These are phyloP conservation scores for Phaeoacremonium minimum DNA, from an alignment of 2,329 filamentous ascomycete genomes.

Conservation along the genomic window DNA sequence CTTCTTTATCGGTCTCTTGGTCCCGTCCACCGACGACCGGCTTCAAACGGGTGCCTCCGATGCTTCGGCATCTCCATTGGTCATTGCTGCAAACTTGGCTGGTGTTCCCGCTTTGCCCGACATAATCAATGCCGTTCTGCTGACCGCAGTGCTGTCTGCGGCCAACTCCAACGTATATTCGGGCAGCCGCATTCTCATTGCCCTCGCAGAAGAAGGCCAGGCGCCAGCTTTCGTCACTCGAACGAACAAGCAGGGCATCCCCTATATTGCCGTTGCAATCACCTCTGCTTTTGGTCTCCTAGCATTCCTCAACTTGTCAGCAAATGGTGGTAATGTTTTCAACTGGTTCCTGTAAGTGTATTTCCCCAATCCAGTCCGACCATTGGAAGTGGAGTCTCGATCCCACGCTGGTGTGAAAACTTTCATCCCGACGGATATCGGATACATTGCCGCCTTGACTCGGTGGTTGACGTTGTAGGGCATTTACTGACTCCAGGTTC, in stretches of 20 bases:
- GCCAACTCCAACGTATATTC: slow-evolving; percentile 77
- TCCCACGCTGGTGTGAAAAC: too few relatives aligned
- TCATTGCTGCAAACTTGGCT: slow-evolving; percentile 55
- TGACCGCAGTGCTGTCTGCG: slow-evolving; percentile 74
- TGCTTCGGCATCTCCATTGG: slow-evolving; percentile 62
- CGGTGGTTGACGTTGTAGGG: too few relatives aligned
- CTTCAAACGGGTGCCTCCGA: slow-evolving; percentile 49
- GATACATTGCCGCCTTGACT: too few relatives aligned
- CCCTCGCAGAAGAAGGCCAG: slow-evolving; percentile 59
- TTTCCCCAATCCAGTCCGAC: too few relatives aligned
- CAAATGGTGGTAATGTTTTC: slow-evolving; percentile 57
- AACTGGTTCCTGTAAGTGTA: slow-evolving; percentile 69
- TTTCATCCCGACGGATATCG: too few relatives aligned
- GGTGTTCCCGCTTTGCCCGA: slow-evolving; percentile 60
- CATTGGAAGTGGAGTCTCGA: too few relatives aligned
- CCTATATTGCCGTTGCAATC: slow-evolving; percentile 53
- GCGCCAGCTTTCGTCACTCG: slow-evolving; percentile 55
- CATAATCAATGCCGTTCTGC: slow-evolving; percentile 74
- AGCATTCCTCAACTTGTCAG: slow-evolving; percentile 63
- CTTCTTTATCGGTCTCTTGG: slow-evolving; percentile 68
- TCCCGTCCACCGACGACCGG: slow-evolving; percentile 56
- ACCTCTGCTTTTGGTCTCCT: slow-evolving; percentile 58
- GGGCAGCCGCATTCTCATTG: slow-evolving; percentile 63
- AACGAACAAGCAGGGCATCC: slow-evolving; percentile 59
- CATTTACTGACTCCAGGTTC: too few relatives aligned